Conservation (phyloP, 306 rosid species). For the Inga leiocalycina region DNA sequence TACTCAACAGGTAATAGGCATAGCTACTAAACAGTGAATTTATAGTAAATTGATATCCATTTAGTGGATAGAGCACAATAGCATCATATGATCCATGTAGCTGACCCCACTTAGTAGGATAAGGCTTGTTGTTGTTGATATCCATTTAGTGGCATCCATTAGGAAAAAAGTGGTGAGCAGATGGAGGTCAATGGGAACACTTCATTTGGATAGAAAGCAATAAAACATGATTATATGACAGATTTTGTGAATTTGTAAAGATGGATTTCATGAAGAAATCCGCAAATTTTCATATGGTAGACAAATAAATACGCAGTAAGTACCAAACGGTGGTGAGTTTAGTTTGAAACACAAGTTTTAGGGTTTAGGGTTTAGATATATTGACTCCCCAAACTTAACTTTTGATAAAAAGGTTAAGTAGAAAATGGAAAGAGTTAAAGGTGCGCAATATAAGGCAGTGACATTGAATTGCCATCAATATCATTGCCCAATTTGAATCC, state of each 20-base stretch:
- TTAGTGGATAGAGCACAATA: not conserved
- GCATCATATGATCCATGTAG: not conserved
- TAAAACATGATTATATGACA: not conserved
- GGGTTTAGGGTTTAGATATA: too few relatives aligned
- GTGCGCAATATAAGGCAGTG: not conserved
- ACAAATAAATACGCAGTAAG: not conserved
- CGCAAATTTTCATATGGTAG: not conserved
- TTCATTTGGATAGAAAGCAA: not conserved
- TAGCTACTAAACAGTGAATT: not conserved
- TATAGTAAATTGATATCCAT: not conserved
- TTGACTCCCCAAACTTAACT: too few relatives aligned
- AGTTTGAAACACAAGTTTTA: too few relatives aligned
- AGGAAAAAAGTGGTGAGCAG: not conserved
- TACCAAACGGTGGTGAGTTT: too few relatives aligned
- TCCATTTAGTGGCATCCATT: not conserved
- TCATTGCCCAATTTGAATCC: not conserved
- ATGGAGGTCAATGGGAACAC: not conserved
- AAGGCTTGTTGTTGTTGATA: not conserved
- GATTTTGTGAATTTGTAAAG: not conserved
- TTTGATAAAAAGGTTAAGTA: not conserved
- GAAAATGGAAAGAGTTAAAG: constrained; percentile 10
- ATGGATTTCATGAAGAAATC: not conserved
- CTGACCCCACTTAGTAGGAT: too few relatives aligned
- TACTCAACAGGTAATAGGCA: not conserved
- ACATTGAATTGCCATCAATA: not conserved